A percentile compares a stretch with the other conserved stretches of the same genome.
Conservation (phyloP, 768 basidiomycete genomes). For the Crepidotus variabilis region DNA sequence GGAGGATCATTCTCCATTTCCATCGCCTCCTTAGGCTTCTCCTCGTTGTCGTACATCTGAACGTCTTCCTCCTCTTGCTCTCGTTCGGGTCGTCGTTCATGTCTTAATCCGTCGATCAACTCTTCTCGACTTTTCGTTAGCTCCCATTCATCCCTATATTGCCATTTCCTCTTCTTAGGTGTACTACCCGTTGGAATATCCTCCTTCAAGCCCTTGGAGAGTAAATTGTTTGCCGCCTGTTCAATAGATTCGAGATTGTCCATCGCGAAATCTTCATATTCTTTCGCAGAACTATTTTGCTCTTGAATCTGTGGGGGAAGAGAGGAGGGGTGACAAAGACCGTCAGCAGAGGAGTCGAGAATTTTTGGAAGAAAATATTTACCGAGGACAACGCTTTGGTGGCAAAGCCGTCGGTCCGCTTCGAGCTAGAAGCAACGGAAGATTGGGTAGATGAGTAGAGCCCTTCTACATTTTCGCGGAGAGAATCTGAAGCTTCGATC, state of each 20-base stretch:
- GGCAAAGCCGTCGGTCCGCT: constrained; percentile 40
- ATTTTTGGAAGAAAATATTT: constrained; percentile 8
- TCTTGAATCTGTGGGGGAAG: constrained; percentile 27
- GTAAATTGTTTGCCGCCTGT: constrained; percentile 45
- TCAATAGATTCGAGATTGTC: constrained; percentile 46
- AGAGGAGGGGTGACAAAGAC: constrained; percentile 1
- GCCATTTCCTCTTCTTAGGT: constrained; percentile 72
- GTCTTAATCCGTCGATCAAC: constrained; percentile 50
- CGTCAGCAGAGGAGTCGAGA: neutral
- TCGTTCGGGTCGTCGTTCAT: constrained; percentile 6
- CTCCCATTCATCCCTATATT: constrained; percentile 69
- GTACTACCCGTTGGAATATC: constrained; percentile 71
- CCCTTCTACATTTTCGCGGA: constrained; percentile 47
- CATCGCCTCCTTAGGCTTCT: neutral
- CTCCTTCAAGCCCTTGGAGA: constrained; percentile 54
- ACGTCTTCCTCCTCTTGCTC: constrained; percentile 17
- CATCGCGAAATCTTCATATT: constrained; percentile 38
- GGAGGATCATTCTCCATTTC: constrained; percentile 8
- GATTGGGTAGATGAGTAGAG: constrained; percentile 50
- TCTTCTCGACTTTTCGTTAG: constrained; percentile 61
- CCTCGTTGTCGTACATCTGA: neutral
- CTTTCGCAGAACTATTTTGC: constrained; percentile 8
- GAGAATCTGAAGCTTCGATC: constrained; percentile 49
- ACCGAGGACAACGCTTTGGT: constrained; percentile 49
- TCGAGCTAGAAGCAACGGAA: constrained; percentile 46